These are phyloP conservation scores for Paramecium biaurelia DNA, from an alignment of 73 alveolate genomes.

Conservation along the genomic window DNA sequence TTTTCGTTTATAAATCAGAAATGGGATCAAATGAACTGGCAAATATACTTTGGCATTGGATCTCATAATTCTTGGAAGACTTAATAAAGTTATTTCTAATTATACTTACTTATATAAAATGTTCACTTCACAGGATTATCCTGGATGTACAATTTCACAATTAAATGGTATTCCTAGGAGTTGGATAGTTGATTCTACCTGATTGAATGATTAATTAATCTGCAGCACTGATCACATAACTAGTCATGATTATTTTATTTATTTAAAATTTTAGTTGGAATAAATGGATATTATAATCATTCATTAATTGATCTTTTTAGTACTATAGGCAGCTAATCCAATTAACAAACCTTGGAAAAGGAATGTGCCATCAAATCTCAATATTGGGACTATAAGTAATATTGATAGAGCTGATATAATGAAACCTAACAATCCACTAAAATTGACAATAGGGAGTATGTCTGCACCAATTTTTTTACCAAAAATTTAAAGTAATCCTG, in stretches of 20 bases:
- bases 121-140: conserved; percentile 3
- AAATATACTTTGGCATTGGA: neutral
- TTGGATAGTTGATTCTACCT: neutral
- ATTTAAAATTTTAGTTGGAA: neutral
- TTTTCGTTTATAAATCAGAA: conserved; percentile 16
- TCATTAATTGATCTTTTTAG: neutral
- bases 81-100: neutral
- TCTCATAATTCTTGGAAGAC: conserved; percentile 1
- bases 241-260: neutral
- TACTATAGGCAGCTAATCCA: neutral
- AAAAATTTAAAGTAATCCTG: neutral
- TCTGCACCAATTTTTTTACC: neutral
- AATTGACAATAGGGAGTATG: neutral
- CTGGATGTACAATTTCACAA: conserved; percentile 43
- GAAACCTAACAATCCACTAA: neutral
- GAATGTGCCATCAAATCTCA: conserved; percentile 30
- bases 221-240: conserved; percentile 10
- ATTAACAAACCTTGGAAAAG: neutral
- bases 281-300: neutral
- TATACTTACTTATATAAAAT: neutral
- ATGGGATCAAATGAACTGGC: conserved; percentile 46
- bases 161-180: neutral
- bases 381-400: neutral
- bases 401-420: neutral
- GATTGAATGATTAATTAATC: neutral